Evolutionary conservation across 139 green algal species (phyloP), one percentile per base, ranked within the genome.

Genomic region (Gonium pectorale): DNA sequence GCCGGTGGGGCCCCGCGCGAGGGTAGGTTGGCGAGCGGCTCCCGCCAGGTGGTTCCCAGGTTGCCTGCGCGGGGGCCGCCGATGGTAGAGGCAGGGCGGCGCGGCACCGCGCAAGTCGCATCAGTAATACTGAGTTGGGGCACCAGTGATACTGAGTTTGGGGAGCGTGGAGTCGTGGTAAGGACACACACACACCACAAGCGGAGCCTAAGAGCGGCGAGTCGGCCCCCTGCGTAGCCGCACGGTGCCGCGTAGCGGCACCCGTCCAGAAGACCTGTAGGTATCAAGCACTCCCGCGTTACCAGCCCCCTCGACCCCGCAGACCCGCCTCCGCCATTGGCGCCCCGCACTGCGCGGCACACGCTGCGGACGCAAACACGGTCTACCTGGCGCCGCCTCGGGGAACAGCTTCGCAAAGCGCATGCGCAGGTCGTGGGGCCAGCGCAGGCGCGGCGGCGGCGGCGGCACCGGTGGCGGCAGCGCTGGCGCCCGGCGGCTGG

Each of bases 301-400:
- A 33, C 31, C 62, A 24, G 31, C 62, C 31, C n/a, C 62, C 62
- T 68, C 9, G 68, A 38, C 68, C 29, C 68, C n/a, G n/a, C n/a
- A n/a, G n/a, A n/a, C n/a, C n/a, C n/a, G n/a, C n/a, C n/a, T n/a
- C n/a, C n/a, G n/a, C n/a, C n/a, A n/a, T n/a, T n/a, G n/a, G n/a
- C n/a, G n/a, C n/a, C n/a, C n/a, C n/a, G n/a, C n/a, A n/a, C n/a
- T n/a, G n/a, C n/a, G n/a, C 33, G 56, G 56, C 27, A 64, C 56
- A 26, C 56, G 26, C 56, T 27, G 1, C 27, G 27, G 26, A 31
- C 63, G 7, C 35, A n/a, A n/a, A n/a, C n/a, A n/a, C n/a, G n/a
- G n/a, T n/a, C n/a, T n/a, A 81, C 75, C 75, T 33, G 62, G 62
- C 31, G 78, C 62, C 8, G 33, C 78, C 78, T 84, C 78, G 33